phyloP scores from a whole-genome alignment of 495 filamentous ascomycete species.

The Daldinia concentrica region DNA sequence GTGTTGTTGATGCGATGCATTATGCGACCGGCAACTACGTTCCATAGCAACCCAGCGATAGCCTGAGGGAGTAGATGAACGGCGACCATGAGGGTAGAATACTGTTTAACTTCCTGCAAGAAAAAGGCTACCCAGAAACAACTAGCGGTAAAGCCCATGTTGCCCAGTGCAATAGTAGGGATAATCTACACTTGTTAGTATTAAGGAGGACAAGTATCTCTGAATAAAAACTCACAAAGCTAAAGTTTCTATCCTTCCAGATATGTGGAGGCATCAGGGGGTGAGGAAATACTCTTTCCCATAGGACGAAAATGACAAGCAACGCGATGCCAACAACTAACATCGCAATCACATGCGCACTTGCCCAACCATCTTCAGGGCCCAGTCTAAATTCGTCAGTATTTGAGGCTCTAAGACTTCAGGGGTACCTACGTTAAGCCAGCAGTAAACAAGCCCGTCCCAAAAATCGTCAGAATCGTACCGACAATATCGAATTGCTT shows the following conservation, averaged over 20 bases:
- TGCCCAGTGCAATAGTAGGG: constrained; percentile 60
- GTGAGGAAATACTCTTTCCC: constrained; percentile 62
- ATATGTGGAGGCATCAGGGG: constrained; percentile 66
- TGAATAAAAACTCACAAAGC: constrained; percentile 54
- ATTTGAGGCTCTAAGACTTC: not conserved
- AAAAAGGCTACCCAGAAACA: constrained; percentile 66
- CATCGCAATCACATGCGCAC: constrained; percentile 68
- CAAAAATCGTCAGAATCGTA: constrained; percentile 67
- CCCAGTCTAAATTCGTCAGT: constrained; percentile 47
- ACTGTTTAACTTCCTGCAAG: constrained; percentile 62
- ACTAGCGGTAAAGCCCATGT: constrained; percentile 59
- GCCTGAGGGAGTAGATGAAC: constrained; percentile 66
- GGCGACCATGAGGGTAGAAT: constrained; percentile 62
- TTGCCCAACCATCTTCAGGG: constrained; percentile 66
- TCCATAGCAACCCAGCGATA: constrained; percentile 60
- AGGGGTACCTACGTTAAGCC: constrained; percentile 64
- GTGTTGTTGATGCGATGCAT: constrained; percentile 61
- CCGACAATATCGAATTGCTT: constrained; percentile 70
- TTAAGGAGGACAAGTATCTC: not conserved
- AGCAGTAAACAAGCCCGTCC: constrained; percentile 71
- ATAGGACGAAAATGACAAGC: constrained; percentile 65
- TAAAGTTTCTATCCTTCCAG: constrained; percentile 63
- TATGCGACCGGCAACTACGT: constrained; percentile 59
- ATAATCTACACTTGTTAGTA: constrained; percentile 56
- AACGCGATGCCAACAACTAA: constrained; percentile 67